Evolutionary conservation across 2,329 filamentous ascomycete species (phyloP).

Genomic region (Metarhizium rileyi): DNA sequence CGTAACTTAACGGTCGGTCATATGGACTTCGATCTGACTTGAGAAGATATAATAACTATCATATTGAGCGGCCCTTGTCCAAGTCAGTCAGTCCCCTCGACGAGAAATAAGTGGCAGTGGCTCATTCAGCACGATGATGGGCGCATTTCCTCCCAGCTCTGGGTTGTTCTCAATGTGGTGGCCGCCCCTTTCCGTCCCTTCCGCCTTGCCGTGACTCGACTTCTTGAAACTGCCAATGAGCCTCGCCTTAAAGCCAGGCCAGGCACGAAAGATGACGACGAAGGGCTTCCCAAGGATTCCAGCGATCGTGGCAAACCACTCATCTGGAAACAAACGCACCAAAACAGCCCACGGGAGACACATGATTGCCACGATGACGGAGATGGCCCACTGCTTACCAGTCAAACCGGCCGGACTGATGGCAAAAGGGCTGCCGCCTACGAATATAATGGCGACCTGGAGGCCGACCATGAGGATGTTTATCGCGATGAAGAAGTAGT

Average conservation of each 20-base stretch:
- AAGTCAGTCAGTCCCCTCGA: neutral
- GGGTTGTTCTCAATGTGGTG: neutral
- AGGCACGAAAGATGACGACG: neutral
- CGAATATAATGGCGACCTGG: conserved; percentile 75
- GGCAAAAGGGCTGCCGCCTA: conserved; percentile 67
- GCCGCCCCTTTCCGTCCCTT: neutral
- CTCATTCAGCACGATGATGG: neutral
- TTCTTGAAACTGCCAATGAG: neutral
- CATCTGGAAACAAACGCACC: conserved; percentile 67
- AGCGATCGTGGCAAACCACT: conserved; percentile 19
- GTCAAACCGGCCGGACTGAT: conserved; percentile 45
- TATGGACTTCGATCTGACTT: too few species aligned
- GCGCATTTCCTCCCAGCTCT: neutral
- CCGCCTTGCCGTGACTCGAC: neutral
- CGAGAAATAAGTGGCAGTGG: neutral
- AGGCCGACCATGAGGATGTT: conserved; percentile 74
- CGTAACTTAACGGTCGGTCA: too few species aligned
- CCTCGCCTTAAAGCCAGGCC: neutral
- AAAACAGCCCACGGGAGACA: conserved; percentile 66
- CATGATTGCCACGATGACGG: conserved; percentile 63
- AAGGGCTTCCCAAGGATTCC: conserved; percentile 4
- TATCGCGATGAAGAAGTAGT: conserved; percentile 75
- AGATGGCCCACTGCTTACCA: conserved; percentile 72
- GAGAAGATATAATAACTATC: neutral
- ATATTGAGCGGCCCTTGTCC: neutral